Base-by-base conservation (phyloP, 1,284 basidiomycete genomes). In the Chiua sp. region DNA sequence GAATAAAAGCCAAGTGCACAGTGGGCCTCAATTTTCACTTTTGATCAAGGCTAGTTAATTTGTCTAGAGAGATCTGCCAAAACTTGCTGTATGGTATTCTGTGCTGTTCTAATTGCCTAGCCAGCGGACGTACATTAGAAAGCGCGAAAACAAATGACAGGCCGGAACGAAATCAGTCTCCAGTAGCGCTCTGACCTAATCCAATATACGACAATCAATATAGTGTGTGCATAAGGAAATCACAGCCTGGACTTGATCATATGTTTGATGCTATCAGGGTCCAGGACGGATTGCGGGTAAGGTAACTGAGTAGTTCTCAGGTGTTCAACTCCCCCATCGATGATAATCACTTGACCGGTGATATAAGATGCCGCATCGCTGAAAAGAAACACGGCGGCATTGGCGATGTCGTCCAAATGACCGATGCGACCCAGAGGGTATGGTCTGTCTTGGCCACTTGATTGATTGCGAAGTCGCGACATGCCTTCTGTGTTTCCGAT, bases 401-500 rank as follows among this genome's bases (percentile, higher is more conserved):
- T 92, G 3, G 88, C 94, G 62, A 96, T 81, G 72, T 99, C 96
- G 57, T 83, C 78, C 51, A 86, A 76, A 60, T 85, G 78, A 23
- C 94, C 94, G 59, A 82, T 67, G 33, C 92, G 83, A 32, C 91
- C 91, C 3, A 87, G 77, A 3, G 91, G 90, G 55, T 80, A 80
- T 52, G 65, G 53, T 60, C 54, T 57, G 35, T 13, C 23, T 22
- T 16, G 30, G 23, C 3, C 60, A n/a, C 30, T 53, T 39, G 47
- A 55, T 52, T 84, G 81, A 35, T 83, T 79, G 20, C 80, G 75
- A 23, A 93, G 80, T 23, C 89, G 84, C 61, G 72, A 51, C 82
- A 91, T 86, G 53, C 97, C 97, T 73, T 94, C 95, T 1, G 96
- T 98, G 23, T 83, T 87, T 4, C 77, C 83, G 62, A 98, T 97